phyloP scores from a whole-genome alignment of 768 basidiomycete genomes.

The Russula brevipes region DNA sequence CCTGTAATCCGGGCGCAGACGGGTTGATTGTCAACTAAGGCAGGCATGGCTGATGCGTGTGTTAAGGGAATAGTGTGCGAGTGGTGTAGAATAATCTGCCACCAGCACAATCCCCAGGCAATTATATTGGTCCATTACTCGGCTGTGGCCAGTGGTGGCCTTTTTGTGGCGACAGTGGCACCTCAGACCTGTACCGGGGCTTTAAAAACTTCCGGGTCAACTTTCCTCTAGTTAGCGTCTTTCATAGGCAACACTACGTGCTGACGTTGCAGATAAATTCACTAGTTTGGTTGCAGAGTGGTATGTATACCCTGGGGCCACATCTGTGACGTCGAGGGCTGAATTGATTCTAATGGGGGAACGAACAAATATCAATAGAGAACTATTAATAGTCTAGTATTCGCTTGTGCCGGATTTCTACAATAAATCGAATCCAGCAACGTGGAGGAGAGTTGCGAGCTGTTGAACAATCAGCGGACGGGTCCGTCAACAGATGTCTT shows the following conservation, averaged over 20 bases:
- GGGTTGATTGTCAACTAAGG: neutral
- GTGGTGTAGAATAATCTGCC: too few relatives aligned
- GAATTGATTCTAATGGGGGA: neutral
- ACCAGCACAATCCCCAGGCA: neutral
- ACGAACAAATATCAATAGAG: neutral
- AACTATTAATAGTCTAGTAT: neutral
- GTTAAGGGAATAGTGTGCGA: neutral
- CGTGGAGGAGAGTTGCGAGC: slow-evolving; percentile 37
- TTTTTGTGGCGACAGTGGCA: neutral
- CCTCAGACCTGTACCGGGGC: neutral
- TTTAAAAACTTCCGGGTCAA: neutral
- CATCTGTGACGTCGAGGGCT: neutral
- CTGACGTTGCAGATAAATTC: neutral
- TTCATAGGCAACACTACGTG: neutral
- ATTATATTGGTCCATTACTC: neutral
- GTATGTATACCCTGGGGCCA: neutral
- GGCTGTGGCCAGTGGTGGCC: neutral
- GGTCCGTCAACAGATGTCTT: neutral
- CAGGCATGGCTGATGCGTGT: neutral
- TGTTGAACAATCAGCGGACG: slow-evolving; percentile 3
- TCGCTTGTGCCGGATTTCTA: neutral
- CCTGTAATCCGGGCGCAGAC: neutral
- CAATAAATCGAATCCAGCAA: slow-evolving; percentile 33
- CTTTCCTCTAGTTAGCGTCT: neutral
- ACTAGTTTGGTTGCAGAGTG: too few relatives aligned